Conservation (phyloP, 208 protist species). For the Angomonas deanei region DNA sequence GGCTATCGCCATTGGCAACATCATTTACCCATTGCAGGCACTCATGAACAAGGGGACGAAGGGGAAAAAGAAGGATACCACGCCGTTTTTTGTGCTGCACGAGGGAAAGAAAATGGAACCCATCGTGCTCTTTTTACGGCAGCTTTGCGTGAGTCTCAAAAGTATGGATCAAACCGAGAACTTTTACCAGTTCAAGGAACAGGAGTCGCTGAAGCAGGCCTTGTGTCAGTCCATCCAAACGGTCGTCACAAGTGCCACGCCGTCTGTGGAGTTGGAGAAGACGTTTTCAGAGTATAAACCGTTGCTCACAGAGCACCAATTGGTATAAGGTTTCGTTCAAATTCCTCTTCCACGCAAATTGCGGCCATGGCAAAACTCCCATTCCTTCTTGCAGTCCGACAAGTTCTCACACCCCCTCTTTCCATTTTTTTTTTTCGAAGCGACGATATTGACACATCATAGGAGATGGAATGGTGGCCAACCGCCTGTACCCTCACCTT, state of each 20-base stretch:
- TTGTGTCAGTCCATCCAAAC: neutral
- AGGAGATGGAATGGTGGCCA: neutral
- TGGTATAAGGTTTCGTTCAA: neutral
- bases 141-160: neutral
- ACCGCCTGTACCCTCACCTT: neutral
- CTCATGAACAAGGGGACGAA: neutral
- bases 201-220: neutral
- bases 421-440: neutral
- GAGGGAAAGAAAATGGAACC: neutral
- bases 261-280: neutral
- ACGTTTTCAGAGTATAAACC: neutral
- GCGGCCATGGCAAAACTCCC: neutral
- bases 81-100: neutral
- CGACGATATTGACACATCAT: neutral
- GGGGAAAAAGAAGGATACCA: neutral
- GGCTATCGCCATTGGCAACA: neutral
- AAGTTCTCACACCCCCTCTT: neutral
- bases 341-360: neutral
- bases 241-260: neutral
- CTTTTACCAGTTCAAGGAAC: constrained; percentile 4
- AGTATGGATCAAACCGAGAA: neutral
- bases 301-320: neutral
- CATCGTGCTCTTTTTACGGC: neutral
- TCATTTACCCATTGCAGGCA: neutral
- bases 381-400: neutral